phyloP scores from a whole-genome alignment of 768 basidiomycete species.

The Lyophyllum decastes region DNA sequence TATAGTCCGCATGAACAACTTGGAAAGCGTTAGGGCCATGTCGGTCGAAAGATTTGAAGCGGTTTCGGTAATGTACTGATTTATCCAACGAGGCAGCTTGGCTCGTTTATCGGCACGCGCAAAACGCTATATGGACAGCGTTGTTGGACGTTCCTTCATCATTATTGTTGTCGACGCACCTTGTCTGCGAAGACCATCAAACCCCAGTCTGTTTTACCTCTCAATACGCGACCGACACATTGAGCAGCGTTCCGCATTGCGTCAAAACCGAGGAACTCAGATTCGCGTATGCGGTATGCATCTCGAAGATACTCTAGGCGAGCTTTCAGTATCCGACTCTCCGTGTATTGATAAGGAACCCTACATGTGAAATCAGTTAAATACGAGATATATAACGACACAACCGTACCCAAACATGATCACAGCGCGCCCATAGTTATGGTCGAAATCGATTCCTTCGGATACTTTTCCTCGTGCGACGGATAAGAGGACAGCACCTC shows the following conservation, averaged over 20 bases:
- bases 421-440: conserved; percentile 98
- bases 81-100: conserved; percentile 98
- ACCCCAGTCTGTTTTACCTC: conserved; percentile 99
- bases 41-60: conserved; percentile 97
- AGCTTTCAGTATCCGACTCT: conserved; percentile 95
- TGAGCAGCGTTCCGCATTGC: conserved; percentile 99
- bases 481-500: conserved; percentile 93
- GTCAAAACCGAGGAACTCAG: conserved; percentile 98
- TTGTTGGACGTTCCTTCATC: neutral
- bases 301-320: conserved; percentile 98
- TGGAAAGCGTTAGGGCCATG: conserved; percentile 93
- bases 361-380: conserved; percentile 38
- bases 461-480: conserved; percentile 99
- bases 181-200: conserved; percentile 99
- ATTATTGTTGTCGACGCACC: conserved; percentile 43
- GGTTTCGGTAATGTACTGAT: conserved; percentile 98
- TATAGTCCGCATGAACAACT: conserved; percentile 97
- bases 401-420: conserved; percentile 93
- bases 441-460: conserved; percentile 99
- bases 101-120: conserved; percentile 91
- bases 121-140: conserved; percentile 61
- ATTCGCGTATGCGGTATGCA: conserved; percentile 96
- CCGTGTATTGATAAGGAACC: conserved; percentile 97
- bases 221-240: conserved; percentile 95
- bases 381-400: neutral